Evolutionary conservation across 2,329 filamentous ascomycete genomes (phyloP).

Genomic region (Fusarium verrucosum): DNA sequence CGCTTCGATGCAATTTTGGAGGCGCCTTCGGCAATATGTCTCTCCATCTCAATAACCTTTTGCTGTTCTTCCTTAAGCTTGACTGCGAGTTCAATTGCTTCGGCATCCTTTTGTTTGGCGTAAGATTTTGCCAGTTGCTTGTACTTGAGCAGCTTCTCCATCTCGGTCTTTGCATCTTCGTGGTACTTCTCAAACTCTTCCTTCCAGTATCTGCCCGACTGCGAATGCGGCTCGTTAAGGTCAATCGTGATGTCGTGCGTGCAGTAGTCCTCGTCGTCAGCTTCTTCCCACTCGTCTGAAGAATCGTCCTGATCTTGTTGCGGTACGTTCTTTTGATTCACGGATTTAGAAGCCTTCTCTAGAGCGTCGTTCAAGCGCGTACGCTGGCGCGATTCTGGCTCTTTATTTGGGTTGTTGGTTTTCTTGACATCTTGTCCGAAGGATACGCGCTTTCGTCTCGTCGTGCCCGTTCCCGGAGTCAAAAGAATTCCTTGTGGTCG

Average conservation of each 20-base stretch:
- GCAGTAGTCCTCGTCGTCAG: slow-evolving; percentile 54
- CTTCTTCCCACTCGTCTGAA: slow-evolving; percentile 63
- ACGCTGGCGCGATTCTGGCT: slow-evolving; percentile 45
- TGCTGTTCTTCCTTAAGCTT: slow-evolving; percentile 74
- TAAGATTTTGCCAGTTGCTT: slow-evolving; percentile 82
- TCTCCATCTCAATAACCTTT: slow-evolving; percentile 71
- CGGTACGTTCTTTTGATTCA: slow-evolving; percentile 5
- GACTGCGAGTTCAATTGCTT: slow-evolving; percentile 72
- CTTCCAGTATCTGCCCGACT: slow-evolving; percentile 84
- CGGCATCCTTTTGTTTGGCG: slow-evolving; percentile 78
- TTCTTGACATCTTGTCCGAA: slow-evolving; percentile 68
- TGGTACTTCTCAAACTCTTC: slow-evolving; percentile 79
- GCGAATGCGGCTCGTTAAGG: slow-evolving; percentile 76
- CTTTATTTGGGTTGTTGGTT: slow-evolving; percentile 47
- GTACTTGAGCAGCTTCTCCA: slow-evolving; percentile 81
- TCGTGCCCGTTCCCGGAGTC: slow-evolving; percentile 69
- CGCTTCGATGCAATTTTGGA: slow-evolving; percentile 59
- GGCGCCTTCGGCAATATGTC: slow-evolving; percentile 67
- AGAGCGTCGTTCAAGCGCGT: slow-evolving; percentile 58
- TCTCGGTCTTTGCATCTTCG: slow-evolving; percentile 74
- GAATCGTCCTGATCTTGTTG: slow-evolving; percentile 31
- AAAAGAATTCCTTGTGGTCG: slow-evolving; percentile 68
- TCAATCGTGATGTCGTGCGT: slow-evolving; percentile 74
- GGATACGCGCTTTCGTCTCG: slow-evolving; percentile 71
- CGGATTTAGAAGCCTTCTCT: slow-evolving; percentile 48